Conservation (phyloP, 208 protist species). For the Porcisia deanei region DNA sequence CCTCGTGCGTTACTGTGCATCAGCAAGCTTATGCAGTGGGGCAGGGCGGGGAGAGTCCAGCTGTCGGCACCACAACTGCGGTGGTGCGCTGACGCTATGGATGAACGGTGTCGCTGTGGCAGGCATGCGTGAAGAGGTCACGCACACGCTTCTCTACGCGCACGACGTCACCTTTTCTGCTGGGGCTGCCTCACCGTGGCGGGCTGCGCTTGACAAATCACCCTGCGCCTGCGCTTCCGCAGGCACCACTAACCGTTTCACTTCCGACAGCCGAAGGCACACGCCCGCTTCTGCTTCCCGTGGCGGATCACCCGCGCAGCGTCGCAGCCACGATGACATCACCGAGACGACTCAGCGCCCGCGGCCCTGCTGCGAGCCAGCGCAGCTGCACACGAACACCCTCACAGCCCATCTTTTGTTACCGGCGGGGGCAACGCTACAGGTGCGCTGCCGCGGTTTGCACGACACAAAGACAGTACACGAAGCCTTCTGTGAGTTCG, state of each 20-base stretch:
- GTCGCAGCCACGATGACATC: conserved; percentile 12
- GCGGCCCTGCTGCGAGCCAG: conserved; percentile 39
- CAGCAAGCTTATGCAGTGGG: conserved; percentile 3
- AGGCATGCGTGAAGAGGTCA: conserved; percentile 11
- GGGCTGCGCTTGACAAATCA: background rate
- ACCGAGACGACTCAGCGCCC: conserved; percentile 4
- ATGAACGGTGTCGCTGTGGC: conserved; percentile 13
- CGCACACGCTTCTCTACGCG: conserved; percentile 17
- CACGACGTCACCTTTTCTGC: background rate
- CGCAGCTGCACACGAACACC: conserved; percentile 44
- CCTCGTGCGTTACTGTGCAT: conserved; percentile 31
- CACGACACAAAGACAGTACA: conserved; percentile 26
- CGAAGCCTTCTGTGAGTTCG: conserved; percentile 65
- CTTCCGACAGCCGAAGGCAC: background rate
- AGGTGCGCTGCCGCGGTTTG: conserved; percentile 47
- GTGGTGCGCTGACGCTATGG: conserved; percentile 16
- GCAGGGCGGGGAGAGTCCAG: background rate
- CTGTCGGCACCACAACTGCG: background rate
- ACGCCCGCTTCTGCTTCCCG: background rate
- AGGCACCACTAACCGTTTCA: background rate
- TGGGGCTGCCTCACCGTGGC: background rate
- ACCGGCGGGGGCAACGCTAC: conserved; percentile 32
- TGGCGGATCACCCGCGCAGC: conserved; percentile 1
- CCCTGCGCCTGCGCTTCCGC: background rate
- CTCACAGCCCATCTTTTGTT: conserved; percentile 49